A percentile compares a stretch with the other conserved stretches of the same genome.
These are phyloP conservation scores for Arabidopsis lyrata DNA, from an alignment of 441 rosid genomes.

Conservation along the genomic window DNA sequence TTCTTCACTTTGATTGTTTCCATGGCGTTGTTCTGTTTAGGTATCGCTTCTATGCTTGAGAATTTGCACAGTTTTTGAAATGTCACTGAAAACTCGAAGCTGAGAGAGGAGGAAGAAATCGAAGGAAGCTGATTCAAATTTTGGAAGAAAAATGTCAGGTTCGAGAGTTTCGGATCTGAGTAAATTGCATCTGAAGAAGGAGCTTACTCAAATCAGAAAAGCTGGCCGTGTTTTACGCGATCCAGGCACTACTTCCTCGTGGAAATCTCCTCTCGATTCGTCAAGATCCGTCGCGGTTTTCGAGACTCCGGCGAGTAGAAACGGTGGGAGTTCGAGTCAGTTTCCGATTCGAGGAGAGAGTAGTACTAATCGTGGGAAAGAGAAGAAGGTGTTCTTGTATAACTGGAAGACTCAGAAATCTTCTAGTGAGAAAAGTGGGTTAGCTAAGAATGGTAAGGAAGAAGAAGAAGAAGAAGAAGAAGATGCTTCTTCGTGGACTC, in stretches of 20 bases:
- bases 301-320: slow-evolving; percentile 37
- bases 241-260: slow-evolving; percentile 91
- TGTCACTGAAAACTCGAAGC: slow-evolving; percentile 19
- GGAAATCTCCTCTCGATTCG: slow-evolving; percentile 80
- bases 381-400: slow-evolving; percentile 68
- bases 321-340: slow-evolving; percentile 39
- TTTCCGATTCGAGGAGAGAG: slow-evolving; percentile 48
- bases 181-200: slow-evolving; percentile 81
- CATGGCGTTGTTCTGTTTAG: background rate
- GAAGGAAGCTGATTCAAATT: background rate
- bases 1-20: slow-evolving; percentile 17
- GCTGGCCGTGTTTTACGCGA: slow-evolving; percentile 85
- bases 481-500: slow-evolving; percentile 58
- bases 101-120: slow-evolving; percentile 16
- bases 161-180: slow-evolving; percentile 74
- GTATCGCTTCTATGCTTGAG: background rate
- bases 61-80: slow-evolving; percentile 10
- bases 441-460: slow-evolving; percentile 49
- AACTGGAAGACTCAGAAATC: slow-evolving; percentile 85
- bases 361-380: slow-evolving; percentile 49
- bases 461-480: slow-evolving; percentile 47
- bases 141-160: slow-evolving; percentile 57
- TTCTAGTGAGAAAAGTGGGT: slow-evolving; percentile 58
- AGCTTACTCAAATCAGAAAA: slow-evolving; percentile 89
- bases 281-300: slow-evolving; percentile 66